Base-by-base conservation (phyloP, 2,329 filamentous ascomycete genomes). In the Aquanectria penicillioides region DNA sequence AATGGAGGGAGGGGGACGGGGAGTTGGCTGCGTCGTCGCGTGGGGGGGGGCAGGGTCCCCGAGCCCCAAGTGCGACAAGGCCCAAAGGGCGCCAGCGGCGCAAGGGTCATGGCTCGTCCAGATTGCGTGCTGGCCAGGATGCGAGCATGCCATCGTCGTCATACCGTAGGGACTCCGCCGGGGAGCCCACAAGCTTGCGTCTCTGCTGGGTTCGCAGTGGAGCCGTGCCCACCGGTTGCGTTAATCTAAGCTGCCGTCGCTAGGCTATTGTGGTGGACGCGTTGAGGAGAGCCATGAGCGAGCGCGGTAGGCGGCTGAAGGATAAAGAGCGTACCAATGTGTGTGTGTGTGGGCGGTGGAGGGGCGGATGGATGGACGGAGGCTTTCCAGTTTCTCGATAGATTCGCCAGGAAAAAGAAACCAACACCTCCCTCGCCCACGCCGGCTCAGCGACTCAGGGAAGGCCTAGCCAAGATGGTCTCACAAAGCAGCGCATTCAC, bases 121-220 rank as follows among this genome's bases (percentile, higher is more conserved):
- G 43, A 66, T 70, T 70, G 68, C 68, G 68, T 70, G 68, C 68
- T 70, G 68, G 63, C 68, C 52, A 64, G 68, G 68, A 69, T 70
- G 33, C 57, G 50, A 70, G 65, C 66, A 70, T 70, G 68, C 43
- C 61, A 70, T 70, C 54, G 58, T 69, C 38, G 17, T 64, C 56
- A 56, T 61, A 18, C 52, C 52, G 50, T 56, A 55, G 25, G 51
- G 56, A 29, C 49, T 58, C 66, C 62, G 61, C 58, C 41, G 41
- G 47, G 31, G 51, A 53, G 58, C 46, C 65, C 61, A 67, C 62
- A 41, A 31, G 50, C 65, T 67, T 51, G 56, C 31, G 48, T 57
- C 26, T 46, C 41, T 26, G 22, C 22, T 28, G 41, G 26, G n/a
- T 5, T 11, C n/a, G 9, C 11, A 17, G 25, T 18, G 41, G 41